These are phyloP conservation scores for Porogramme epimiltina DNA, from an alignment of 1,284 basidiomycete genomes.

Conservation along the genomic window DNA sequence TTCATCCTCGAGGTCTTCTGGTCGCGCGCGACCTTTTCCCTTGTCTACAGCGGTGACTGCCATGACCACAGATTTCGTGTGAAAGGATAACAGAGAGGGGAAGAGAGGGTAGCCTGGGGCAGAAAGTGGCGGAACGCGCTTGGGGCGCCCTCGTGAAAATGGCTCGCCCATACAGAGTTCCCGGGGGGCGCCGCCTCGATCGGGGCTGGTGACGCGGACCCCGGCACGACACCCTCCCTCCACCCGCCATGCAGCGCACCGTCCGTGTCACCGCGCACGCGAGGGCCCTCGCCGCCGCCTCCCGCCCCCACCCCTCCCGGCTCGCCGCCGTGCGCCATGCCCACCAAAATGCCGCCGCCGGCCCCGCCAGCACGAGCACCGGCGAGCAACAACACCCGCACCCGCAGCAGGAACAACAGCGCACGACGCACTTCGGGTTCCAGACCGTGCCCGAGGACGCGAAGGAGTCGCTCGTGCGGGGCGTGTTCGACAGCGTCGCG, in stretches of 20 bases:
- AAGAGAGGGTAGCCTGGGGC: background rate
- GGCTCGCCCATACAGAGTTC: constrained; percentile 18
- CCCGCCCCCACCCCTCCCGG: background rate
- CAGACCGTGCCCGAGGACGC: constrained; percentile 78
- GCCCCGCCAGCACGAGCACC: background rate
- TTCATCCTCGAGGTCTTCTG: constrained; percentile 23
- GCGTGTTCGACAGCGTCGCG: constrained; percentile 95
- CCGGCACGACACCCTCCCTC: constrained; percentile 17
- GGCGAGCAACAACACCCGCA: background rate
- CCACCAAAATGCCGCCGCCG: constrained; percentile 15
- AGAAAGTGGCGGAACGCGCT: background rate
- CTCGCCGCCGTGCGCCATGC: constrained; percentile 11
- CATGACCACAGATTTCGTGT: constrained; percentile 16
- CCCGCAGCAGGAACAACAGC: constrained; percentile 6
- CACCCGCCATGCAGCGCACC: constrained; percentile 17
- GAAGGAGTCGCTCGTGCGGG: constrained; percentile 82
- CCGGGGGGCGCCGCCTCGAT: constrained; percentile 20
- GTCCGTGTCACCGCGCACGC: constrained; percentile 15
- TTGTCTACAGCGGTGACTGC: constrained; percentile 34
- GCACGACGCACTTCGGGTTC: constrained; percentile 88
- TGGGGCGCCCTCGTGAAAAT: constrained; percentile 13
- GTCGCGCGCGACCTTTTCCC: constrained; percentile 44
- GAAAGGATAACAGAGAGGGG: background rate
- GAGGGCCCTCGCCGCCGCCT: constrained; percentile 15
- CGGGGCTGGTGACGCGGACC: constrained; percentile 9